These are phyloP conservation scores for Cyclostephanos tholiformis DNA, from an alignment of 108 stramenopile genomes.

Conservation along the genomic window DNA sequence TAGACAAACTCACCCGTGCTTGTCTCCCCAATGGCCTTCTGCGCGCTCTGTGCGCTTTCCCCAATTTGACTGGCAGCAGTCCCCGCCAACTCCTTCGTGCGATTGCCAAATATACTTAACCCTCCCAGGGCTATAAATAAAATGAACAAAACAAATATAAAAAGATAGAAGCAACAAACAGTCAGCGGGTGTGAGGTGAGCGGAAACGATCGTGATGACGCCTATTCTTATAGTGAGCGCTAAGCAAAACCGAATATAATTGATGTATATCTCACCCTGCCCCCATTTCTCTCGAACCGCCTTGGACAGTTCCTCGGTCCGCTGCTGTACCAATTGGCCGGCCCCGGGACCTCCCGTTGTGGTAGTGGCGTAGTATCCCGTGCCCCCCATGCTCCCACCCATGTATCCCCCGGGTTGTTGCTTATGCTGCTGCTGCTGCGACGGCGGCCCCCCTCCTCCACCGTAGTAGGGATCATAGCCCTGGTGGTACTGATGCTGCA, in stretches of 20 bases:
- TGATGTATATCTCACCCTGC: slow-evolving; percentile 19
- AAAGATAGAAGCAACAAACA: not conserved
- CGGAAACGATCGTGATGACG: not conserved
- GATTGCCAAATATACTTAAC: slow-evolving; percentile 41
- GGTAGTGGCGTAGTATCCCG: not conserved
- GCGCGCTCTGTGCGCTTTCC: slow-evolving; percentile 44
- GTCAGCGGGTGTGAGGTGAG: not conserved
- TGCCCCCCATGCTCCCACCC: not conserved
- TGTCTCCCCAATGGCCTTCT: slow-evolving; percentile 47
- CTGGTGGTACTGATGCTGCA: not conserved
- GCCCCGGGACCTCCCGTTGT: slow-evolving; percentile 24
- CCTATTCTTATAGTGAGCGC: not conserved
- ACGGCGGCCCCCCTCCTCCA: not conserved
- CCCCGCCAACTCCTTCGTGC: slow-evolving; percentile 51
- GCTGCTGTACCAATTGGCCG: slow-evolving; percentile 41
- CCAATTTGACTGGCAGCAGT: slow-evolving; percentile 47
- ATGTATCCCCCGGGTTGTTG: not conserved
- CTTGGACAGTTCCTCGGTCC: slow-evolving; percentile 37
- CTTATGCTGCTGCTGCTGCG: slow-evolving; percentile 7
- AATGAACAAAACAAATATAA: not conserved
- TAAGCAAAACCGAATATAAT: not conserved
- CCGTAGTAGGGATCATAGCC: slow-evolving; percentile 21
- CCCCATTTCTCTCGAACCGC: slow-evolving; percentile 51
- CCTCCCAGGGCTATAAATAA: slow-evolving; percentile 28
- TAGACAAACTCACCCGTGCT: slow-evolving; percentile 39